Evolutionary conservation across 1,284 basidiomycete genomes (phyloP).

Genomic region (Austroboletus rostrupii): DNA sequence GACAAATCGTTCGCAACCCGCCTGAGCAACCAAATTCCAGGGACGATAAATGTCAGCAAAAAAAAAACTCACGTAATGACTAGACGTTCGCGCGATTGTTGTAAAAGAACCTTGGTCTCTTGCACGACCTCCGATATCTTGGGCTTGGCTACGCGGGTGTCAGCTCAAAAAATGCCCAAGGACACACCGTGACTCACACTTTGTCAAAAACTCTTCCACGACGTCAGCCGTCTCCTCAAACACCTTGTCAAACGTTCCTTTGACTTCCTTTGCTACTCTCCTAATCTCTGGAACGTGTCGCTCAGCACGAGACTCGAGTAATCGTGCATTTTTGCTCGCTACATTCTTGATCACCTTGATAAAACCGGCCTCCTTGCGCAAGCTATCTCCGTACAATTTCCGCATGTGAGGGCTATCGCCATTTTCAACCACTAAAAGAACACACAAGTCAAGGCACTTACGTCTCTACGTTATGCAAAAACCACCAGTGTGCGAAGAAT

Average conservation of each 20-base stretch:
- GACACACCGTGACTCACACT: constrained; percentile 52
- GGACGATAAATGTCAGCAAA: neutral
- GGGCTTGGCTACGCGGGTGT: constrained; percentile 40
- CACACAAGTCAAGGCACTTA: constrained; percentile 37
- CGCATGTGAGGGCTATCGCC: constrained; percentile 87
- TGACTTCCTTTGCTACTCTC: constrained; percentile 84
- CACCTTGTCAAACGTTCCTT: constrained; percentile 91
- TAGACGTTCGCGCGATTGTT: constrained; percentile 84
- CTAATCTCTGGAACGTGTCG: constrained; percentile 73
- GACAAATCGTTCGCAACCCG: constrained; percentile 81
- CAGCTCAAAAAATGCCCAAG: neutral
- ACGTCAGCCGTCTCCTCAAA: constrained; percentile 88
- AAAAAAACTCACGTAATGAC: constrained; percentile 73
- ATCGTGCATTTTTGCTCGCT: constrained; percentile 74
- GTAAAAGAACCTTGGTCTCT: constrained; percentile 89
- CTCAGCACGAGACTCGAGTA: constrained; percentile 64
- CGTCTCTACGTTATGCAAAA: constrained; percentile 86
- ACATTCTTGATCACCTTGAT: constrained; percentile 95
- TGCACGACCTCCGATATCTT: constrained; percentile 80
- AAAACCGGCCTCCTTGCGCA: constrained; percentile 93
- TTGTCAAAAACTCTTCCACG: constrained; percentile 89
- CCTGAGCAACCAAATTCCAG: constrained; percentile 37
- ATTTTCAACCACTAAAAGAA: neutral
- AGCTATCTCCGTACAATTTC: constrained; percentile 87
- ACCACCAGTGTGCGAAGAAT: constrained; percentile 88